Evolutionary conservation across 2,329 filamentous ascomycete genomes (phyloP).

Genomic region (Claviceps humidiphila): DNA sequence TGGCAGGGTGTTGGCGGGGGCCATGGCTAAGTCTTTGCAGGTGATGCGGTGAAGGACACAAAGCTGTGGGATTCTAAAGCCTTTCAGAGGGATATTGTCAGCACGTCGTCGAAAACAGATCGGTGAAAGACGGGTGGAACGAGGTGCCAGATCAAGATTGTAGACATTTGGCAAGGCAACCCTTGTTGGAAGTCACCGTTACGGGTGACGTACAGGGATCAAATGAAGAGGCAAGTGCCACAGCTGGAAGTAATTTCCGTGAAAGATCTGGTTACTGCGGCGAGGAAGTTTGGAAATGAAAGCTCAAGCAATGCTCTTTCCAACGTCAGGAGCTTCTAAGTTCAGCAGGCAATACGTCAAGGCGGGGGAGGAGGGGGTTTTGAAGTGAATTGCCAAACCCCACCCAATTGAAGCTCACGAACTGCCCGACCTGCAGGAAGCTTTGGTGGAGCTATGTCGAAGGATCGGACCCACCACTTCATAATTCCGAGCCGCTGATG

Average conservation of each 20-base stretch:
- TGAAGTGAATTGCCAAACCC: not conserved
- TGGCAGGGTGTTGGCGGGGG: slow-evolving; percentile 72
- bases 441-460: not conserved
- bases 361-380: not conserved
- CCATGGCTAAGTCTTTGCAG: slow-evolving; percentile 35
- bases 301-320: not conserved
- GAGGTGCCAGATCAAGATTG: not conserved
- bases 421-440: not conserved
- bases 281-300: not conserved
- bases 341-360: not conserved
- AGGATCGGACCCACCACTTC: too few relatives aligned
- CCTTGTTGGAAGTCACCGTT: not conserved
- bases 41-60: not conserved
- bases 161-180: not conserved
- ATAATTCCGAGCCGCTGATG: too few relatives aligned
- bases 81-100: not conserved
- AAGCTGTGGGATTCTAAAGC: not conserved
- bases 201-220: not conserved
- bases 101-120: not conserved
- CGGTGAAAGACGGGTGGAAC: not conserved
- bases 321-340: not conserved
- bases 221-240: not conserved
- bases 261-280: not conserved
- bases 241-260: not conserved
- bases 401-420: not conserved